These are phyloP conservation scores for Rhizopogon hawkerae DNA, from an alignment of 1,284 basidiomycete genomes.

Conservation along the genomic window DNA sequence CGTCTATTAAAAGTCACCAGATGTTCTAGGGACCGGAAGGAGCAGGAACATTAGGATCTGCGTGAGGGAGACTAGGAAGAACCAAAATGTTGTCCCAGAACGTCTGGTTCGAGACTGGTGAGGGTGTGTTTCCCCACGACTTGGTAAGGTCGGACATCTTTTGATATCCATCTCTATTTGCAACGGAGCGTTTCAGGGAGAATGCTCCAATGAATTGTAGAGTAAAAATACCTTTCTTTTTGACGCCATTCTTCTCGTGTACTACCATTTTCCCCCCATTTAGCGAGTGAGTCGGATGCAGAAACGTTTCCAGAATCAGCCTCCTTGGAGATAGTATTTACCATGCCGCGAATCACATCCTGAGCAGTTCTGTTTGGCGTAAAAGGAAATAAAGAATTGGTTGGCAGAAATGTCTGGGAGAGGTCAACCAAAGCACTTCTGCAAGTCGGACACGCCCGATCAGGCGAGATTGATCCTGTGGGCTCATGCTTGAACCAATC, in stretches of 20 bases:
- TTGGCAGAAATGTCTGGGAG: slow-evolving; percentile 26
- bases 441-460: slow-evolving; percentile 57
- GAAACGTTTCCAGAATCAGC: slow-evolving; percentile 10
- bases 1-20: too few relatives aligned
- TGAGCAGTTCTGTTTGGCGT: slow-evolving; percentile 49
- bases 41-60: too few relatives aligned
- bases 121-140: slow-evolving; percentile 38
- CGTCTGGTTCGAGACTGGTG: slow-evolving; percentile 8
- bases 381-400: slow-evolving; percentile 41
- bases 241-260: slow-evolving; percentile 43
- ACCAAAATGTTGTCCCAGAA: too few relatives aligned
- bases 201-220: not conserved
- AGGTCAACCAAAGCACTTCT: slow-evolving; percentile 43
- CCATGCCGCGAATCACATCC: slow-evolving; percentile 38
- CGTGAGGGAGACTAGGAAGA: too few relatives aligned
- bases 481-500: slow-evolving; percentile 51
- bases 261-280: slow-evolving; percentile 38
- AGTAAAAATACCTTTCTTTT: slow-evolving; percentile 36
- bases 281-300: slow-evolving; percentile 19
- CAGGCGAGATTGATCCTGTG: slow-evolving; percentile 40
- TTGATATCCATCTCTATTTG: slow-evolving; percentile 39
- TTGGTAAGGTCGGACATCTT: slow-evolving; percentile 40
- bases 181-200: slow-evolving; percentile 8
- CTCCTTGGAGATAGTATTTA: slow-evolving; percentile 32
- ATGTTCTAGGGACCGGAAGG: too few relatives aligned